phyloP scores from a whole-genome alignment of 176 grass and related monocot genomes.

The Canna indica region DNA sequence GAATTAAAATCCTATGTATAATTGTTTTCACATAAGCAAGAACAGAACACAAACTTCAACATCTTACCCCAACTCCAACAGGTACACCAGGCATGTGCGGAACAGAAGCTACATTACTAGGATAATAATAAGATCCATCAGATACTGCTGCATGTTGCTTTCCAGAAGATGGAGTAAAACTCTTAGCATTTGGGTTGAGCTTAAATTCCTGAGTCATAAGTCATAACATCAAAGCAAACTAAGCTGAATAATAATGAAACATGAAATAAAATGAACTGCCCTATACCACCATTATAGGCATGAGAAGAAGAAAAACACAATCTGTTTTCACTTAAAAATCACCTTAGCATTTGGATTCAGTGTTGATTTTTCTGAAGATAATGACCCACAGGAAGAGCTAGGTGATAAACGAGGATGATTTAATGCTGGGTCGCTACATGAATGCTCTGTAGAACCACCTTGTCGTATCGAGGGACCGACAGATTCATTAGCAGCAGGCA shows the following conservation, averaged over 20 bases:
- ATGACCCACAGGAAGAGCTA: conserved; percentile 21
- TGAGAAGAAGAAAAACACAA: background rate
- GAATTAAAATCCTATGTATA: conserved; percentile 8
- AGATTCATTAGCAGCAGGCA: conserved; percentile 1
- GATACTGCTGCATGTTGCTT: conserved; percentile 32
- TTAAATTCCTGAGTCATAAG: conserved; percentile 34
- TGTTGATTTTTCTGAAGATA: conserved; percentile 36
- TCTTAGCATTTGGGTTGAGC: conserved; percentile 36
- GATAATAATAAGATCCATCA: conserved; percentile 59
- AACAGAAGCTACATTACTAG: conserved; percentile 33
- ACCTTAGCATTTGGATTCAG: conserved; percentile 39
- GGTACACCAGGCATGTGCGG: conserved; percentile 42
- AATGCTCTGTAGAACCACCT: conserved; percentile 21
- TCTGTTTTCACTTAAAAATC: background rate
- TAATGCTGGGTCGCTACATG: background rate
- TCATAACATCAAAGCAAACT: background rate
- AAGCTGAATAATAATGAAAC: background rate
- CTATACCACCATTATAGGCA: background rate
- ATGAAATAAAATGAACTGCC: background rate
- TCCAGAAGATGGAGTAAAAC: conserved; percentile 23
- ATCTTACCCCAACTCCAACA: conserved; percentile 51
- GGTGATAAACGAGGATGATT: conserved; percentile 24
- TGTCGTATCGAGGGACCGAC: background rate
- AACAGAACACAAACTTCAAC: background rate
- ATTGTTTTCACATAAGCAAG: background rate